Base-by-base conservation (phyloP, 1,284 basidiomycete species). In the Salmacisia buchloeana region DNA sequence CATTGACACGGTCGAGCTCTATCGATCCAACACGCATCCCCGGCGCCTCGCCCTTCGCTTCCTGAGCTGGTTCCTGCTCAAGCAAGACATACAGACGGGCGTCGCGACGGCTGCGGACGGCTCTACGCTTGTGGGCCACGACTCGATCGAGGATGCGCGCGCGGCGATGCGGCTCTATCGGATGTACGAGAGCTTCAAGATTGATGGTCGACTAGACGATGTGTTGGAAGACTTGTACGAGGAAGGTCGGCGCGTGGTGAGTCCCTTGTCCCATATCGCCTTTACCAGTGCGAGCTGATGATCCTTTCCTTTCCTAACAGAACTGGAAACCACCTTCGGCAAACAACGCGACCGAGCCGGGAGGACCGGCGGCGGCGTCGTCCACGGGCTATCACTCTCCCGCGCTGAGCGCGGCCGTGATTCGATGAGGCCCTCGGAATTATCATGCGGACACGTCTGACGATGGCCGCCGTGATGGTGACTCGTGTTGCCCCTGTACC, bases 1-100 rank as follows among this genome's bases (percentile, higher is more conserved):
- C 56, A 89, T 96, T 65, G 94, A 98, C 78, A 98, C 96, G 0
- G 94, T 98, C 63, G 91, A 94, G 79, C 84, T 97, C 25, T 98
- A 93, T 81, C 94, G 91, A 76, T 82, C 93, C 27, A 85, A 86
- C 60, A 83, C 85, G 34, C 87, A 92, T 33, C 89, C 92, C 69
- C 87, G 94, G 25, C 88, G 93, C 66, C 84, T 97, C 21, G 94
- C 92, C 0, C 83, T 98, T n/a, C 86, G 91, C 3, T 98, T 97
- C 82, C 84, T 99, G 18, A 87, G 91, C 0, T 98, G 92, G 92
- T 92, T 90, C 78, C 84, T 98, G 35, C 83, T 98, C 18, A 86
- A 90, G 67, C 87, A 92, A 75, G 88, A 90, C 73, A 98, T 98
- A 64, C 96, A 98, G 80, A 89, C 86, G 4, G 90, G 92, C 18